Conservation (phyloP, 345 rosid species). For the Gossypium australe region DNA sequence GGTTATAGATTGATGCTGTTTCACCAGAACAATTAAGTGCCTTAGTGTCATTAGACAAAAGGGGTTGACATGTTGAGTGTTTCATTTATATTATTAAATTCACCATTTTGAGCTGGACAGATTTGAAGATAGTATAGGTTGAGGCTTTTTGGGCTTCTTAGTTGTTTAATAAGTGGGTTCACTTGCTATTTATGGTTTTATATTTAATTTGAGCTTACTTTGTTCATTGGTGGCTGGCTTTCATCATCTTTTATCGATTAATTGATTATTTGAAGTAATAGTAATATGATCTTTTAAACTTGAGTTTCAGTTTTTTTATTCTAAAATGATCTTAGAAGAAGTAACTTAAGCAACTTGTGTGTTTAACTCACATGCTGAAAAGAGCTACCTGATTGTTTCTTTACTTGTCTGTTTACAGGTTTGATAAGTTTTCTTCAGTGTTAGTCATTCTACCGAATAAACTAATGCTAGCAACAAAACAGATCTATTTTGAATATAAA, state of each 20-base stretch:
- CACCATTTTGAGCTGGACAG: slow-evolving; percentile 1
- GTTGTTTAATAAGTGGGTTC: neutral
- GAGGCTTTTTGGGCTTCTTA: neutral
- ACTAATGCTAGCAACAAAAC: slow-evolving; percentile 4
- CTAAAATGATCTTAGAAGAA: neutral
- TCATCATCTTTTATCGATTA: neutral
- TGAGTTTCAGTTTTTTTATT: neutral
- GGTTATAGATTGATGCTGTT: neutral
- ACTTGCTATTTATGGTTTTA: neutral
- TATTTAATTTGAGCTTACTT: neutral
- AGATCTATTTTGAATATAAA: neutral
- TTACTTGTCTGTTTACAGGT: slow-evolving; percentile 14
- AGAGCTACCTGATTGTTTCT: neutral
- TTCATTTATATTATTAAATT: neutral
- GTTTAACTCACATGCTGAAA: neutral
- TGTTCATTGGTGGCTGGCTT: neutral
- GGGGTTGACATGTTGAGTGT: neutral
- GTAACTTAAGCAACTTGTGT: neutral
- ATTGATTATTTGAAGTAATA: neutral
- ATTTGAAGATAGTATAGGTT: neutral
- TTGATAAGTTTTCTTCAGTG: neutral
- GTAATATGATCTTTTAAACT: slow-evolving; percentile 3
- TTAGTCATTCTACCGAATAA: neutral
- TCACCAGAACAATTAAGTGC: neutral
- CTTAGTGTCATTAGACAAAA: neutral